Evolutionary conservation across 1,284 basidiomycete genomes (phyloP).

Genomic region (Ganoderma lingzhi): DNA sequence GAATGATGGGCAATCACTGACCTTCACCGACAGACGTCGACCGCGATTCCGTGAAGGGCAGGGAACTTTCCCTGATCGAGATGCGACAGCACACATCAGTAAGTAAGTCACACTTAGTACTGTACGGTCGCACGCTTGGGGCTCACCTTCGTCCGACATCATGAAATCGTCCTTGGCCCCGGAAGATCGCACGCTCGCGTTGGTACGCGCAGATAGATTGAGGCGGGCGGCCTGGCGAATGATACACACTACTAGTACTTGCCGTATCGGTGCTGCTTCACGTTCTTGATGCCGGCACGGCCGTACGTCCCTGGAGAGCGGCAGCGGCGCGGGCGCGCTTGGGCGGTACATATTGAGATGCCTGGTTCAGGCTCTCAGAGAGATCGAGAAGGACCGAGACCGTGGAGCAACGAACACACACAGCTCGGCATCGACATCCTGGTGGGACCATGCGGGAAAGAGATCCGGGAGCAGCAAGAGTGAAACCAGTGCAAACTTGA

Average conservation of each 20-base stretch:
- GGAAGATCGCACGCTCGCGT: too few species aligned
- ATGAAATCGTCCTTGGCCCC: too few species aligned
- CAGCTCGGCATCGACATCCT: not conserved
- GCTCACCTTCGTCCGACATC: too few species aligned
- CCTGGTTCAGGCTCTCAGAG: too few species aligned
- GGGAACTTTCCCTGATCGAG: not conserved
- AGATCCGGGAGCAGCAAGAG: not conserved
- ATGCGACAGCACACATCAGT: not conserved
- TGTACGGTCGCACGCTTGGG: too few species aligned
- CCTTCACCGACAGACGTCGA: not conserved
- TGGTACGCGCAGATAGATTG: not conserved
- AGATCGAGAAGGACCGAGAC: not conserved
- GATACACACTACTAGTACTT: too few species aligned
- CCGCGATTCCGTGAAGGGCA: not conserved
- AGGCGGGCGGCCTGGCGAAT: too few species aligned
- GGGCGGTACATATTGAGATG: not conserved
- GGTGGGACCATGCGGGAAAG: not conserved
- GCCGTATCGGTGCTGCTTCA: too few species aligned
- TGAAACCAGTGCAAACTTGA: not conserved
- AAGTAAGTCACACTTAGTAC: not conserved
- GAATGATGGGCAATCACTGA: not conserved
- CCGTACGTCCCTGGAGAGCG: not conserved
- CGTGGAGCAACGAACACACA: not conserved
- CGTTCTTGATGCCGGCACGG: too few species aligned
- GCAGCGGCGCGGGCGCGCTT: conserved; percentile 3